Percentiles rank a stretch among this genome's conserved stretches.
Conservation (phyloP, 2,329 filamentous ascomycete genomes). For the Pseudocercospora pini-densiflorae region DNA sequence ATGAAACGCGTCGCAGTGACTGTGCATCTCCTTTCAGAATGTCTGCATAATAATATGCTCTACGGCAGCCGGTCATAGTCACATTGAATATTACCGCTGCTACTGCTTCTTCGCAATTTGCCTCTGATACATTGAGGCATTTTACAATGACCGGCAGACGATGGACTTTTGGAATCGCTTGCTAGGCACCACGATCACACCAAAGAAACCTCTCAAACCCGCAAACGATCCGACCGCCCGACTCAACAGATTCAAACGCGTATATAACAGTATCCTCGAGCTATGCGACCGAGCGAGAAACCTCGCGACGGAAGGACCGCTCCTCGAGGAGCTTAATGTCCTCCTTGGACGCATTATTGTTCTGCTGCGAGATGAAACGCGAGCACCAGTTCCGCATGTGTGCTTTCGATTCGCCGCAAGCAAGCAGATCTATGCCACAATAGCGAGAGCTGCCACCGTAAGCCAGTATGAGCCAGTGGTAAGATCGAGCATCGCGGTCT, state of each 20-base stretch:
- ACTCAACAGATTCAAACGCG: constrained; percentile 64
- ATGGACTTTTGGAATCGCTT: constrained; percentile 60
- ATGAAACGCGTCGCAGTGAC: too few relatives aligned
- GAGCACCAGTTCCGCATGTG: constrained; percentile 84
- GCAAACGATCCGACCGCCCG: constrained; percentile 63
- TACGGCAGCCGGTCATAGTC: too few relatives aligned
- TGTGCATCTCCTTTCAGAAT: too few relatives aligned
- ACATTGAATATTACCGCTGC: too few relatives aligned
- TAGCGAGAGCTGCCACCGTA: constrained; percentile 85
- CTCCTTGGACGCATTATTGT: constrained; percentile 62
- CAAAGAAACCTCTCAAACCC: constrained; percentile 51
- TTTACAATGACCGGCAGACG: constrained; percentile 15
- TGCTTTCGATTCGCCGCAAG: constrained; percentile 86
- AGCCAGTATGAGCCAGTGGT: constrained; percentile 87
- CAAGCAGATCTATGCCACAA: constrained; percentile 86
- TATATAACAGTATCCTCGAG: constrained; percentile 65
- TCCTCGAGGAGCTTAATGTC: constrained; percentile 55
- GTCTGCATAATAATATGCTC: too few relatives aligned
- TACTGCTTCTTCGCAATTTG: too few relatives aligned
- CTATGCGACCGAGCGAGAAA: constrained; percentile 63
- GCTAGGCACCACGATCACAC: constrained; percentile 60
- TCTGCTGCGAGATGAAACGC: constrained; percentile 86
- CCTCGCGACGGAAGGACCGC: constrained; percentile 56
- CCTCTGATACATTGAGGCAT: too few relatives aligned
- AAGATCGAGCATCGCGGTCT: constrained; percentile 81